Evolutionary conservation across 148 eudicot genomes (phyloP), one percentile per base, ranked within the genome.

Genomic region (Silene uniflora): DNA sequence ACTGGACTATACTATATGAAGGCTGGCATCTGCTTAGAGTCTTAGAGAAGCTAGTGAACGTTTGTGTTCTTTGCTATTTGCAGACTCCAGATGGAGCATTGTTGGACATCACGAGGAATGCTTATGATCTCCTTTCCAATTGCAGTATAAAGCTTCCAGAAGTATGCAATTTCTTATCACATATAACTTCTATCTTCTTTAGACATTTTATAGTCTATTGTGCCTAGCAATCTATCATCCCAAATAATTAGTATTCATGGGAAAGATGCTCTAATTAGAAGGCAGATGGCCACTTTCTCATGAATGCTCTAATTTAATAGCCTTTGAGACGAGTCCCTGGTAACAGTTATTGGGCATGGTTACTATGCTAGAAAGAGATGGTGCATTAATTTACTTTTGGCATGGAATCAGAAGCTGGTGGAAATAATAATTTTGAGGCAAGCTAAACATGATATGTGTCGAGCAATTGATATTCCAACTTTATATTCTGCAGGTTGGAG

Each of bases 31-130:
- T 67, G 54, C 24, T 64, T 52, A 49, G 16, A 39, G 60, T 76
- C 73, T 56, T 66, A 14, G 58, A 71, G 71, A 56, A 27, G 29
- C 67, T 75, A 24, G 42, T 75, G n/a, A 62, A 13, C 17, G 56
- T 13, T 11, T 3, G 56, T 59, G 12, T 66, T 64, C 39, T 60
- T 21, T 86, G 71, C 73, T 55, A 10, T 58, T 61, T 79, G 87
- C 97, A 95, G 99, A 95, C 99, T 86, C 99, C 99, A 69, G 99
- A 90, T 81, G 99, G 99, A 62, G 84, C 99, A 29, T 84, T 95
- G 73, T 78, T 95, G 89, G 99, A 95, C 79, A 88, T 87, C 49
- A 79, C 81, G 56, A 90, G 99, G 76, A 95, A 95, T 86, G 96
- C 96, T 60, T 89, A 88, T 85, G 99, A 95, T 83, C 81, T 95